Percentiles rank a stretch among this genome's conserved stretches.
These are phyloP conservation scores for Suillus variegatus DNA, from an alignment of 768 basidiomycete species.

Conservation along the genomic window DNA sequence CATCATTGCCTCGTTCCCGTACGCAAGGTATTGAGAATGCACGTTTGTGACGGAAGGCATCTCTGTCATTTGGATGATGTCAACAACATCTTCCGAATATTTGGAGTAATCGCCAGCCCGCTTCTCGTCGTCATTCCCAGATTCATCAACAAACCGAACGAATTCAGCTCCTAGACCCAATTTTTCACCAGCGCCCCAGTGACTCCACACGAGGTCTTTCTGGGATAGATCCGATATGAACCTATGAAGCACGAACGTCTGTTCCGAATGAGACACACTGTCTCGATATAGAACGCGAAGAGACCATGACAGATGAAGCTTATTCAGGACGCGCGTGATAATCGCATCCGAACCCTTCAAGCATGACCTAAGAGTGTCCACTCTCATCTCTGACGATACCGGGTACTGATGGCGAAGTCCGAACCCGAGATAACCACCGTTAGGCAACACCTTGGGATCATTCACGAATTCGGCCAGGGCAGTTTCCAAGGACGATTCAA, in stretches of 20 bases:
- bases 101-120: neutral
- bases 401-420: constrained; percentile 39
- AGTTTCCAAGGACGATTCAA: constrained; percentile 14
- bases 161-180: constrained; percentile 5
- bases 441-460: constrained; percentile 29
- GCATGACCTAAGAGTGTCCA: constrained; percentile 17
- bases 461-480: constrained; percentile 27
- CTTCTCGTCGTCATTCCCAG: neutral
- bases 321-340: constrained; percentile 19
- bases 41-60: constrained; percentile 10
- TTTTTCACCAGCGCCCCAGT: constrained; percentile 2
- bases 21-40: constrained; percentile 14
- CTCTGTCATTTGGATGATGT: constrained; percentile 12
- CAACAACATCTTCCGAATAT: constrained; percentile 6
- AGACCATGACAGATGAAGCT: constrained; percentile 18
- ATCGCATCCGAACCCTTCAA: constrained; percentile 35
- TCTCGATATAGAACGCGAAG: constrained; percentile 24
- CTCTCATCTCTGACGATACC: constrained; percentile 14
- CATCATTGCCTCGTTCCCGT: constrained; percentile 20
- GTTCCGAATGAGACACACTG: neutral
- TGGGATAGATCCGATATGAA: neutral
- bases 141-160: neutral
- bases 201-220: neutral
- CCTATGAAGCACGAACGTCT: constrained; percentile 6
- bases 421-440: constrained; percentile 37